Percentiles rank a stretch among this genome's conserved stretches.
Evolutionary conservation across 495 filamentous ascomycete genomes (phyloP).

Genomic region (Neurospora sp.): DNA sequence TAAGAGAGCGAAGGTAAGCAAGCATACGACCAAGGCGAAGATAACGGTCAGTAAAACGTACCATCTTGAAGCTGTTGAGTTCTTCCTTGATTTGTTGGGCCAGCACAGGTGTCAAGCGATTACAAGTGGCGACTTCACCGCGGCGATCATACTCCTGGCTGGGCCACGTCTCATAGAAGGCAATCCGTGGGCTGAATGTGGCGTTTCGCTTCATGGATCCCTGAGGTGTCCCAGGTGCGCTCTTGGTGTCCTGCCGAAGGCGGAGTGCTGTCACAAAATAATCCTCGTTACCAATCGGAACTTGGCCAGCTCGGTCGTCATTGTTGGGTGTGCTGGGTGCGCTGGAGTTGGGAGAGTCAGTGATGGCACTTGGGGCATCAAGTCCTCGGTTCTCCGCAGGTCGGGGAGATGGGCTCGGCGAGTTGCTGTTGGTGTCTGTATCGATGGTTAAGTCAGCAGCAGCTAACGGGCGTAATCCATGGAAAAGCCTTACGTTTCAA

Average conservation of each 20-base stretch:
- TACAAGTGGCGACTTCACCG: constrained; percentile 95
- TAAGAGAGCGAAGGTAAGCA: constrained; percentile 16
- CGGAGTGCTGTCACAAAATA: constrained; percentile 75
- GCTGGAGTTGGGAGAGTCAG: constrained; percentile 72
- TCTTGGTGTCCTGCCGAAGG: constrained; percentile 58
- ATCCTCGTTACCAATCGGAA: constrained; percentile 71
- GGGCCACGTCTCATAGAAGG: constrained; percentile 95
- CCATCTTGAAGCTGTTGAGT: constrained; percentile 99
- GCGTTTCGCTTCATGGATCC: constrained; percentile 59
- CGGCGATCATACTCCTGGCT: constrained; percentile 91
- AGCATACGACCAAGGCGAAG: background rate
- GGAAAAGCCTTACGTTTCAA: constrained; percentile 66
- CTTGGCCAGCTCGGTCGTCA: constrained; percentile 54
- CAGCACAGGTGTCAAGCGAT: constrained; percentile 90
- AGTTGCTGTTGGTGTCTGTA: constrained; percentile 41
- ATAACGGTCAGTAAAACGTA: constrained; percentile 31
- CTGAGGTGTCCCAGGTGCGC: constrained; percentile 67
- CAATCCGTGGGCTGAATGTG: constrained; percentile 84
- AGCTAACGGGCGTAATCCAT: background rate
- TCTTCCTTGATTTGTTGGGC: constrained; percentile 99
- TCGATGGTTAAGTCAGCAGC: background rate
- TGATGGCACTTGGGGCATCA: constrained; percentile 43
- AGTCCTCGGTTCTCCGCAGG: constrained; percentile 45
- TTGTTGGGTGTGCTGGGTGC: constrained; percentile 74
- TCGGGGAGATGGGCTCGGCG: constrained; percentile 50